Base-by-base conservation (phyloP, 768 basidiomycete genomes). In the Tylopilus rubrobrunneus region DNA sequence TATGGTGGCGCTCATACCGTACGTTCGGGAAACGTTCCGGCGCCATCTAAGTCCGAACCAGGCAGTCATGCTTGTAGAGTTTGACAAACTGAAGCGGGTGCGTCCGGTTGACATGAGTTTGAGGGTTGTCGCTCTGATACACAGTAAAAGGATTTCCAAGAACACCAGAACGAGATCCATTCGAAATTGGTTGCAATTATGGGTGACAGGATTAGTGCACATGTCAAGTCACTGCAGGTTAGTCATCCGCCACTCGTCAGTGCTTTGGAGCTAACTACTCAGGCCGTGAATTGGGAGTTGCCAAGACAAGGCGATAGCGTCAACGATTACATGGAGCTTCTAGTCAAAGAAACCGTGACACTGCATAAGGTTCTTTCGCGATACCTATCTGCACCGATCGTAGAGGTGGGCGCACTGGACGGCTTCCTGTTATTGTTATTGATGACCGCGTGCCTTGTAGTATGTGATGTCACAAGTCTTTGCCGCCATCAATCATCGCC, bases 101-200 rank as follows among this genome's bases (percentile, higher is more conserved):
- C 59, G 87, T 74, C n/a, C 45, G 37, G 53, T 55, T 58, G 44
- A 45, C 41, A 21, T 48, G 33, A 25, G 49, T 36, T 27, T 15
- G 42, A 41, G 29, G 46, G 41, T 25, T 51, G 45, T 49, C 39
- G 23, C 45, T 39, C 48, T 54, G 41, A 63, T 21, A 36, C 21
- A 21, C 11, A 41, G 33, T 10, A 43, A 52, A 65, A 95, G 87
- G 97, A 98, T 71, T 98, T 89, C 66, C 96, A 98, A 78, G 97
- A 98, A 70, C 97, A 99, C 71, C 97, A 99, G 71, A 91, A 96
- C 66, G 97, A 98, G 76, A 98, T 99, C 50, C 96, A 98, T 70
- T 83, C 92, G 48, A 99, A 99, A 74, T 78, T 99, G 51, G 87
- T 99, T 55, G 90, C 92, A 41, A 99, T 98, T 73, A 99, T 99